Base-by-base conservation (phyloP, 768 basidiomycete genomes). In the Naganishia randhawae region DNA sequence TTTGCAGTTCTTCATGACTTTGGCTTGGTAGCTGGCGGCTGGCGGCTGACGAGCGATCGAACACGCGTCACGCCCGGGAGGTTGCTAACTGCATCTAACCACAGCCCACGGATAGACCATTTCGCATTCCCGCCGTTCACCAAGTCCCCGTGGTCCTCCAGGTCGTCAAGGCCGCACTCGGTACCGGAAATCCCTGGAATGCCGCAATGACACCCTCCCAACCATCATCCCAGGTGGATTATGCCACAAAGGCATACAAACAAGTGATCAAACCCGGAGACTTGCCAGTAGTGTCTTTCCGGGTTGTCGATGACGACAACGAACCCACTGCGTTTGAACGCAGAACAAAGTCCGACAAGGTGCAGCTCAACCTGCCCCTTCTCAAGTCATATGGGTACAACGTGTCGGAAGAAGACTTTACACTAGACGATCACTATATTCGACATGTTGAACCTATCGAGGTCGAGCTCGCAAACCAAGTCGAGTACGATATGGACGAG, bases 401-500 rank as follows among this genome's bases (percentile, higher is more conserved):
- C 17, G 29, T 35, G 1, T 13, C 35, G 39, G 27, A 48, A 50
- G 62, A 52, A 27, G 86, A 89, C 42, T 93, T 91, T 74, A 48
- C 37, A 70, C 81, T 87, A 69, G 90, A 92, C 10, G 89, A 91
- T 64, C 85, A 91, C 75, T 96, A 96, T 77, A 90, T 95, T 75
- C 87, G 91, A 50, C 87, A 95, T 77, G 33, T 29, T 91, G 93
- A 96, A 74, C 95, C 95, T 0, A 82, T 96, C 72, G 95, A 99
- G 77, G 87, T 86, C 53, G 96, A 99, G 72, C 85, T 98, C 19
- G 89, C 89, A 8, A 85, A 86, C 42, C 92, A 95, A 73, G 95
- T 99, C 27, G 96, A 98, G 79, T 99, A 99, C 83, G 96, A 98
- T 77, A 98, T 99, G 93, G 96, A 98, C 76, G 96, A 97, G 77